Evolutionary conservation across 2,329 filamentous ascomycete species (phyloP).

Genomic region (Phaeosphaeria sp.): DNA sequence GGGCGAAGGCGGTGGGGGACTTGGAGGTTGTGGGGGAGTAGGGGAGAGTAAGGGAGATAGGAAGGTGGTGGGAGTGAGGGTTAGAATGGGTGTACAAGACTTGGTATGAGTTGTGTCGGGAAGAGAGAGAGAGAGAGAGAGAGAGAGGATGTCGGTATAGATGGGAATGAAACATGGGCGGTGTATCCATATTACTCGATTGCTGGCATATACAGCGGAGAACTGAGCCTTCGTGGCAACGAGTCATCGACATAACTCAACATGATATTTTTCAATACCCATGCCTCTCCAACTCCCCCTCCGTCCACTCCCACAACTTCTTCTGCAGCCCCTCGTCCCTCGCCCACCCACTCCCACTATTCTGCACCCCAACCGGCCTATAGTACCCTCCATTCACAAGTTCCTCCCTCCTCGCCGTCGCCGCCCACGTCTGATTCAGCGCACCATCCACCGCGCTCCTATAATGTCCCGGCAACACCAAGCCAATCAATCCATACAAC

Average conservation of each 20-base stretch:
- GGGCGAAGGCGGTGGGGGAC: background rate
- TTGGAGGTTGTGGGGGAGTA: background rate
- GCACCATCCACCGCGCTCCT: constrained; percentile 42
- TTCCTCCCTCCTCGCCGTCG: constrained; percentile 39
- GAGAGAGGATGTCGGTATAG: too few species aligned
- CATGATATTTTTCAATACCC: constrained; percentile 27
- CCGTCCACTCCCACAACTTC: constrained; percentile 49
- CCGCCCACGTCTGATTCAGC: constrained; percentile 54
- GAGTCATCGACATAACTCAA: background rate
- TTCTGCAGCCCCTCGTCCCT: constrained; percentile 42
- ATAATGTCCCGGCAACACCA: constrained; percentile 40
- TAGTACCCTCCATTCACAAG: constrained; percentile 55
- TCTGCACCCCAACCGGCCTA: constrained; percentile 37
- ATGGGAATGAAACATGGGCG: too few species aligned
- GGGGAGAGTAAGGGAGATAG: background rate
- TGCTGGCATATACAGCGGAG: background rate
- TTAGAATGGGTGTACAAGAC: background rate
- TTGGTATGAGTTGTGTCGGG: background rate
- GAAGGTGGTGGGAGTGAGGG: background rate
- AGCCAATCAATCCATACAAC: constrained; percentile 31
- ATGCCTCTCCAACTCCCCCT: constrained; percentile 41
- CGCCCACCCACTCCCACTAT: constrained; percentile 29
- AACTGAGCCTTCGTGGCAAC: background rate
- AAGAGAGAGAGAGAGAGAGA: too few species aligned
- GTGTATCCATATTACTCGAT: too few species aligned